Conservation (phyloP, 805 yeast species). For the Wickerhamiella shivajii region DNA sequence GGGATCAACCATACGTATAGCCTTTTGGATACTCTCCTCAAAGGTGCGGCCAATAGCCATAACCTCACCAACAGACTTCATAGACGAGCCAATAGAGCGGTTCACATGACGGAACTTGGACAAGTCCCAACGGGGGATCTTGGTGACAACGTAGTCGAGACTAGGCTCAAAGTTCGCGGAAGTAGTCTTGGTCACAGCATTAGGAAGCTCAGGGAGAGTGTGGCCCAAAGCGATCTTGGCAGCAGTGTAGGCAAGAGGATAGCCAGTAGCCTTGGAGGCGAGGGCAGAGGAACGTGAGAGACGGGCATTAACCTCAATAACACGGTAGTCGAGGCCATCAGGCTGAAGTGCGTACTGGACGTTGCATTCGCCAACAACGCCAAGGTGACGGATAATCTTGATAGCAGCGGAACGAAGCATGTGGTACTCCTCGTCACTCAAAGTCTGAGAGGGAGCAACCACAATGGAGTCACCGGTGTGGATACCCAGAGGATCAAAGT, state of each 20-base stretch:
- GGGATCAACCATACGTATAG: slow-evolving; percentile 82
- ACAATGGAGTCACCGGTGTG: slow-evolving; percentile 99
- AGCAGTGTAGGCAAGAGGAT: slow-evolving; percentile 96
- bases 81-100: slow-evolving; percentile 84
- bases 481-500: slow-evolving; percentile 94
- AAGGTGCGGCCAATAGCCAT: slow-evolving; percentile 98
- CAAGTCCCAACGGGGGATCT: slow-evolving; percentile 97
- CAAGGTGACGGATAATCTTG: slow-evolving; percentile 91
- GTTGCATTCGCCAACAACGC: slow-evolving; percentile 98
- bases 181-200: slow-evolving; percentile 92
- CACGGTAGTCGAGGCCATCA: slow-evolving; percentile 87
- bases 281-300: slow-evolving; percentile 93
- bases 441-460: slow-evolving; percentile 96
- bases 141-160: slow-evolving; percentile 88
- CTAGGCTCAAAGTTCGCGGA: slow-evolving; percentile 96
- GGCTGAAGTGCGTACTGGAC: slow-evolving; percentile 96
- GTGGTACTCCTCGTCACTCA: slow-evolving; percentile 93
- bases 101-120: slow-evolving; percentile 90
- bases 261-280: slow-evolving; percentile 97
- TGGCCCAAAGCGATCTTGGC: slow-evolving; percentile 93
- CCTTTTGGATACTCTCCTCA: slow-evolving; percentile 96
- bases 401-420: slow-evolving; percentile 97
- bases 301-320: slow-evolving; percentile 95
- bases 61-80: slow-evolving; percentile 98
- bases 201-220: slow-evolving; percentile 88